Conservation (phyloP, 1,284 basidiomycete genomes). For the Anthracocystis setariae region DNA sequence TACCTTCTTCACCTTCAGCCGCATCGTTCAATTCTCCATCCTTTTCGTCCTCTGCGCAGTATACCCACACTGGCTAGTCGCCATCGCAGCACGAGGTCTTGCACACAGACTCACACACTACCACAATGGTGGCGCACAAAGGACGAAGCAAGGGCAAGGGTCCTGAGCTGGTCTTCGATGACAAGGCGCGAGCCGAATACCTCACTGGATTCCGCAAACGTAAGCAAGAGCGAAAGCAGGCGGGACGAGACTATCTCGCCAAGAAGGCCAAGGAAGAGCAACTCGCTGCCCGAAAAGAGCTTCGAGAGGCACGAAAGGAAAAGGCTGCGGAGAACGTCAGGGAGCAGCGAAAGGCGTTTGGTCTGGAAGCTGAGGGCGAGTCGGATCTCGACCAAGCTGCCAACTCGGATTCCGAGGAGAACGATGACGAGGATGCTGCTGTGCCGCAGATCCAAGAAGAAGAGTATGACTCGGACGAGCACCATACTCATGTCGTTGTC, state of each 20-base stretch:
- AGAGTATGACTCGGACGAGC: slow-evolving; percentile 48
- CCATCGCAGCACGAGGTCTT: no score
- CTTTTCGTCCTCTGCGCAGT: no score
- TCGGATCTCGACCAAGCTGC: slow-evolving; percentile 40
- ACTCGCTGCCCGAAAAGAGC: slow-evolving; percentile 36
- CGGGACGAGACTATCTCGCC: slow-evolving; percentile 53
- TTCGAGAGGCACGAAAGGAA: slow-evolving; percentile 50
- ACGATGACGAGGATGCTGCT: slow-evolving; percentile 28
- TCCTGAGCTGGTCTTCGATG: slow-evolving; percentile 59
- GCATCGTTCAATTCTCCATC: no score
- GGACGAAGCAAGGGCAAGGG: slow-evolving; percentile 41
- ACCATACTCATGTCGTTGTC: slow-evolving; percentile 51
- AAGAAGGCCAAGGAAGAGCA: slow-evolving; percentile 54
- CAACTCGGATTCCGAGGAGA: slow-evolving; percentile 21
- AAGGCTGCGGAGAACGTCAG: slow-evolving; percentile 61
- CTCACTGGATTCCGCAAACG: slow-evolving; percentile 66
- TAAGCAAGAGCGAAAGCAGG: slow-evolving; percentile 62
- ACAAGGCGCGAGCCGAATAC: slow-evolving; percentile 60
- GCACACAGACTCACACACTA: no score
- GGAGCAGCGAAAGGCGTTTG: slow-evolving; percentile 53
- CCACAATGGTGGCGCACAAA: no score
- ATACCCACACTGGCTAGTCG: no score
- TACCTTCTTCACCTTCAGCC: no score
- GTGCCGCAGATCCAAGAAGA: slow-evolving; percentile 31
- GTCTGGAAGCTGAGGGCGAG: slow-evolving; percentile 52